Base-by-base conservation (phyloP, 139 green algal genomes). In the Gonium pectorale region DNA sequence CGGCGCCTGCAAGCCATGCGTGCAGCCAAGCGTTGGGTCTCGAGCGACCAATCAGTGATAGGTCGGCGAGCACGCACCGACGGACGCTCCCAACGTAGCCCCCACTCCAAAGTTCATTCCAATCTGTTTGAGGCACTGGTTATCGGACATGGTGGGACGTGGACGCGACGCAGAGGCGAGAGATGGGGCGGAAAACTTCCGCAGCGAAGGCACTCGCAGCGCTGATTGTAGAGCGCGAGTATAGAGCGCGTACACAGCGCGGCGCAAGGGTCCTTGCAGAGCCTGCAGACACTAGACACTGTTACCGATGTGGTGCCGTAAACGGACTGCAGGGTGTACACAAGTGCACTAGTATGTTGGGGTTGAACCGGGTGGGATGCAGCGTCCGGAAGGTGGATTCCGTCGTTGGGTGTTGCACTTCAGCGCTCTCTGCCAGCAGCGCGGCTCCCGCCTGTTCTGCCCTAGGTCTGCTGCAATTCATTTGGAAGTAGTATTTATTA, bases 41-140 rank as follows among this genome's bases (percentile, higher is more conserved):
- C 35, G 44, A 33, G 35, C 8, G 29, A 41, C 24, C 17, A 49
- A 19, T 40, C 33, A 24, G 13, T 40, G 5, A 40, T 44, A 49
- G 19, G 31, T 40, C n/a, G 49, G 46, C 70, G 60, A 24, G 15
- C 21, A 15, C 83, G 38, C n/a, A 90, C 86, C 86, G 29, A 90
- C 44, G 24, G 86, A 90, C 9, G 86, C 80, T 27, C 86, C 86
- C 26, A 90, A 64, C 2, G 80, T 78, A 3, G 80, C 72, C 11
- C 86, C 86, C 5, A 90, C 43, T 15, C 86, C 86, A 80, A 90
- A 90, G 73, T 90, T 90, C 35, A 81, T 80, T 5, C 80, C 86
- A 51, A 90, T 90, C 33, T 90, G 80, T 73, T 79, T 79, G 8
- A 90, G 8, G 52, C 86, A 90, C 29, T 56, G 40, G 56, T 86